Conservation (phyloP, 2,329 filamentous ascomycete genomes). For the Colletotrichum shisoi region DNA sequence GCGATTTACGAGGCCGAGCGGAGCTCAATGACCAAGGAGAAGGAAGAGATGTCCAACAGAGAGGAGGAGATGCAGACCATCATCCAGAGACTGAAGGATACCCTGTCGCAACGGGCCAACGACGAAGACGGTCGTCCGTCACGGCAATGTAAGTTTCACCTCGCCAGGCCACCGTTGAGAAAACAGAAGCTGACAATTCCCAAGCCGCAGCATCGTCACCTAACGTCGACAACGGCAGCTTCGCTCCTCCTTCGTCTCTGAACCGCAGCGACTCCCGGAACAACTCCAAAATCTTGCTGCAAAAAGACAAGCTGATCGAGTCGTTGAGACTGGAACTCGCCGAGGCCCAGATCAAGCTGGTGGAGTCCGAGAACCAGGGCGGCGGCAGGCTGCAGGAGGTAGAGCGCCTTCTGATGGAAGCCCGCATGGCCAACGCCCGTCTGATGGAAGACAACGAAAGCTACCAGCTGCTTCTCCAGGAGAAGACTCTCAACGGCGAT, state of each 20-base stretch:
- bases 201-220: slow-evolving; percentile 60
- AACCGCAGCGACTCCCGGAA: slow-evolving; percentile 88
- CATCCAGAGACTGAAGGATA: slow-evolving; percentile 91
- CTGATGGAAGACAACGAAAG: slow-evolving; percentile 99
- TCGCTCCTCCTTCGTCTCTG: slow-evolving; percentile 84
- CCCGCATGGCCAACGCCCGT: slow-evolving; percentile 92
- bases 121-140: slow-evolving; percentile 66
- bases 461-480: slow-evolving; percentile 91
- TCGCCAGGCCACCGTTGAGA: neutral
- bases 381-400: slow-evolving; percentile 87
- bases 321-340: slow-evolving; percentile 89
- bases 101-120: slow-evolving; percentile 73
- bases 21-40: slow-evolving; percentile 86
- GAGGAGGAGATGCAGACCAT: slow-evolving; percentile 91
- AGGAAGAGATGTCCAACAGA: slow-evolving; percentile 82
- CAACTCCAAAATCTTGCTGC: slow-evolving; percentile 86
- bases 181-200: slow-evolving; percentile 24
- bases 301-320: slow-evolving; percentile 97
- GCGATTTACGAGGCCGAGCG: slow-evolving; percentile 91
- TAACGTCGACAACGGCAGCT: slow-evolving; percentile 76
- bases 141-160: slow-evolving; percentile 61
- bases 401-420: slow-evolving; percentile 88
- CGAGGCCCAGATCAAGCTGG: slow-evolving; percentile 92
- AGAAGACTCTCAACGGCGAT: slow-evolving; percentile 94
- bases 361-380: slow-evolving; percentile 92